Evolutionary conservation across 257 asterid species (phyloP).

Genomic region (Solanum phureja): DNA sequence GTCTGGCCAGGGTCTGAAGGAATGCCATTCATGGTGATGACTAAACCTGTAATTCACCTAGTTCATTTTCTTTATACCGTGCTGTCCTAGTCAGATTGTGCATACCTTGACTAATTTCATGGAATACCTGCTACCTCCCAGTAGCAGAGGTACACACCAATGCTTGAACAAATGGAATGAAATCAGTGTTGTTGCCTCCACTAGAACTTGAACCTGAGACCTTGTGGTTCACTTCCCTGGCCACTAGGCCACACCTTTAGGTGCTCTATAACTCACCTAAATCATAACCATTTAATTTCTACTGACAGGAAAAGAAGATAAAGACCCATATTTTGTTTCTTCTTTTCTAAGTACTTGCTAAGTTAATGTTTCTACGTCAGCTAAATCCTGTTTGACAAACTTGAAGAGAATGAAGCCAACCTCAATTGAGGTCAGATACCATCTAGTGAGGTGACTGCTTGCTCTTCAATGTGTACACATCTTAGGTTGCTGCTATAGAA

Average conservation of each 20-base stretch:
- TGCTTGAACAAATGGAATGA: not conserved
- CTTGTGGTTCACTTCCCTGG: not conserved
- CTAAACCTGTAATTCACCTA: not conserved
- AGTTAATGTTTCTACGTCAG: not conserved
- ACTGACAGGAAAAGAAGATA: not conserved
- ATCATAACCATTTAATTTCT: not conserved
- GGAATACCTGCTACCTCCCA: not conserved
- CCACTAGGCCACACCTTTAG: not conserved
- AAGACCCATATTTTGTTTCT: not conserved
- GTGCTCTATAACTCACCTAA: not conserved
- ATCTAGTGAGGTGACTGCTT: not conserved
- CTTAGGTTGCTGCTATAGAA: too few species aligned
- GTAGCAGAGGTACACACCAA: not conserved
- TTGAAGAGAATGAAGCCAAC: not conserved
- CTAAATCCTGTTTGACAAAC: not conserved
- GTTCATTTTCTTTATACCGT: not conserved
- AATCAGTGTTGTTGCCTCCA: not conserved
- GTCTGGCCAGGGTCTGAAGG: not conserved
- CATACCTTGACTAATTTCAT: not conserved
- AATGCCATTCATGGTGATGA: not conserved
- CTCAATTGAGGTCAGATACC: not conserved
- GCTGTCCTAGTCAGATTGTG: not conserved
- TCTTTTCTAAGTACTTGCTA: not conserved
- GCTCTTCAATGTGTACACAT: not conserved
- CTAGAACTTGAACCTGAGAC: not conserved